A percentile compares a stretch with the other conserved stretches of the same genome.
phyloP scores from a whole-genome alignment of 2,329 filamentous ascomycete genomes.

The Claviceps sp. region DNA sequence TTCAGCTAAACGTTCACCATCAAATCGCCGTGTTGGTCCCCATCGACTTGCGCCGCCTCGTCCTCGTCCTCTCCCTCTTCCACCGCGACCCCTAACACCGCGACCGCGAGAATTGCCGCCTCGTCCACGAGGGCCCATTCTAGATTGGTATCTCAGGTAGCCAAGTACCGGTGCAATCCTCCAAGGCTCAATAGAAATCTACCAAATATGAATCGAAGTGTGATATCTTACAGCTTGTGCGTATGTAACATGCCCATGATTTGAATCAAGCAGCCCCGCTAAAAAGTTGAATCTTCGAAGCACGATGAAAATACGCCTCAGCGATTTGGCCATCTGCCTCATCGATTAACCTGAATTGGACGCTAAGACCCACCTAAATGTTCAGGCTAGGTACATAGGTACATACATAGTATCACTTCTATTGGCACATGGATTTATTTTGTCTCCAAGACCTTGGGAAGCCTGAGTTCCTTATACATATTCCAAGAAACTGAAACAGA shows the following conservation, averaged over 20 bases:
- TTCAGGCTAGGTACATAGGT: no score
- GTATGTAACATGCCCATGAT: neutral
- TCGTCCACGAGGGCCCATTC: slow-evolving; percentile 24
- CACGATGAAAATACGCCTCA: no score
- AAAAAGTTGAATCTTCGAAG: slow-evolving; percentile 8
- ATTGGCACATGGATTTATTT: no score
- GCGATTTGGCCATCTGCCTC: no score
- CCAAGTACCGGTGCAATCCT: neutral
- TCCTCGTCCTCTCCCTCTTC: slow-evolving; percentile 13
- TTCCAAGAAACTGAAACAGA: no score
- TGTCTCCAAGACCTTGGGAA: no score
- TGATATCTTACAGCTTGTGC: neutral
- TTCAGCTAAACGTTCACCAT: slow-evolving; percentile 21
- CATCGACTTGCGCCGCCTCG: slow-evolving; percentile 22
- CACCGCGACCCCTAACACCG: slow-evolving; percentile 15
- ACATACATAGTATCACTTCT: no score
- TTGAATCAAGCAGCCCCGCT: slow-evolving; percentile 1
- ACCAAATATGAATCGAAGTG: neutral
- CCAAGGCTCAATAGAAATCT: neutral
- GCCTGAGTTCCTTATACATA: no score
- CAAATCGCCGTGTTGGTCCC: slow-evolving; percentile 24
- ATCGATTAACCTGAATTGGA: no score
- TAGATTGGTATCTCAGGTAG: neutral
- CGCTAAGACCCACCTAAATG: no score
- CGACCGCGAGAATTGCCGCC: slow-evolving; percentile 20